These are phyloP conservation scores for Rhizoctonia solani DNA, from an alignment of 1,284 basidiomycete genomes.

Conservation along the genomic window DNA sequence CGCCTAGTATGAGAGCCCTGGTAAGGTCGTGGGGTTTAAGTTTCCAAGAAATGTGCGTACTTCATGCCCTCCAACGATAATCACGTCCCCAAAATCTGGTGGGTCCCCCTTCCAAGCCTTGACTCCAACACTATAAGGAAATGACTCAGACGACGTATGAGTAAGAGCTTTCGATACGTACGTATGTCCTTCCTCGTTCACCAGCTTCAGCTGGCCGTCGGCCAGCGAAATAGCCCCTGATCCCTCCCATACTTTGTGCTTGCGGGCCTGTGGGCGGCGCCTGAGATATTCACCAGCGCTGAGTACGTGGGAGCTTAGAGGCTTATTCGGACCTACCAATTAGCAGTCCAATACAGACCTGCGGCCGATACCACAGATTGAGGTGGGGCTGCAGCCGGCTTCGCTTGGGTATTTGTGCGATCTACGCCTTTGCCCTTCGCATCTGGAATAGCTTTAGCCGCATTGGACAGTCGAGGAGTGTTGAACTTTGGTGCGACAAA, in stretches of 20 bases:
- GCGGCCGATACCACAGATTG: slow-evolving; percentile 25
- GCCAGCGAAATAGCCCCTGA: slow-evolving; percentile 64
- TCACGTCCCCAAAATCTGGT: slow-evolving; percentile 47
- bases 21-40: not conserved
- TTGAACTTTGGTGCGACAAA: slow-evolving; percentile 44
- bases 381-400: slow-evolving; percentile 14
- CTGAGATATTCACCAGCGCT: slow-evolving; percentile 51
- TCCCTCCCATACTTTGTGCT: slow-evolving; percentile 90
- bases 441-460: slow-evolving; percentile 36
- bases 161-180: slow-evolving; percentile 44
- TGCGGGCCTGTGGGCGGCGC: slow-evolving; percentile 77
- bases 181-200: slow-evolving; percentile 72
- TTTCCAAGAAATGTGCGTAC: slow-evolving; percentile 19
- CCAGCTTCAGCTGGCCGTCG: slow-evolving; percentile 59
- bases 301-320: not conserved
- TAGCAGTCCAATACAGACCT: slow-evolving; percentile 64
- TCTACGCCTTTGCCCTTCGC: slow-evolving; percentile 46
- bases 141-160: not conserved
- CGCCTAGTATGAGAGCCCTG: slow-evolving; percentile 10
- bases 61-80: slow-evolving; percentile 39
- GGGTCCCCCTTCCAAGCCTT: slow-evolving; percentile 62
- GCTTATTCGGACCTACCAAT: slow-evolving; percentile 55
- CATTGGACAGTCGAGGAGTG: slow-evolving; percentile 40
- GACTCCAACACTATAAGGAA: slow-evolving; percentile 55
- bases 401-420: slow-evolving; percentile 39